phyloP scores from a whole-genome alignment of 305 asterid genomes.

The Rubia peregrina region DNA sequence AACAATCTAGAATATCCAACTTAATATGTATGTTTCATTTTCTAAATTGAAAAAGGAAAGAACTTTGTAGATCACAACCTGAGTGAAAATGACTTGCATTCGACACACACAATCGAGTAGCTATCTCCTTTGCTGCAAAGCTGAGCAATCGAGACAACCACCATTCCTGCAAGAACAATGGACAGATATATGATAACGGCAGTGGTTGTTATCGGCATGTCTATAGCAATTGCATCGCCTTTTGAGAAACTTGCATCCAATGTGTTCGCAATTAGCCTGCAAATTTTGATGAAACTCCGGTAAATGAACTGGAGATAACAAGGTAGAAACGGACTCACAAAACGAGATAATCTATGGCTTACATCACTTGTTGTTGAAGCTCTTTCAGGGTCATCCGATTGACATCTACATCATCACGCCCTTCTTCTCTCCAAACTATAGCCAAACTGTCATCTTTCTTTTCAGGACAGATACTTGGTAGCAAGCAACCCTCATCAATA shows the following conservation, averaged over 20 bases:
- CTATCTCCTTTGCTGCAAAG: slow-evolving; percentile 89
- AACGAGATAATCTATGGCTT: slow-evolving; percentile 31
- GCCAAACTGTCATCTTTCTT: slow-evolving; percentile 60
- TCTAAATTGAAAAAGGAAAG: background rate
- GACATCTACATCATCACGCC: slow-evolving; percentile 42
- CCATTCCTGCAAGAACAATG: slow-evolving; percentile 65
- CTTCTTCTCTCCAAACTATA: slow-evolving; percentile 87
- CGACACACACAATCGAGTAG: slow-evolving; percentile 70
- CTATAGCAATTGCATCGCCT: slow-evolving; percentile 90
- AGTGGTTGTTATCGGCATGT: slow-evolving; percentile 87
- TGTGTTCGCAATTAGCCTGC: slow-evolving; percentile 91
- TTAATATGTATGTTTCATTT: background rate
- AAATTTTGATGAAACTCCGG: background rate
- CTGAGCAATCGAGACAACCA: slow-evolving; percentile 94
- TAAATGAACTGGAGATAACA: background rate
- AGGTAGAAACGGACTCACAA: slow-evolving; percentile 5
- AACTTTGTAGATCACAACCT: slow-evolving; percentile 34
- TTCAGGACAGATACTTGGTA: slow-evolving; percentile 36
- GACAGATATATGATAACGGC: slow-evolving; percentile 85
- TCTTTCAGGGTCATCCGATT: slow-evolving; percentile 50
- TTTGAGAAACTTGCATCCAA: slow-evolving; percentile 52
- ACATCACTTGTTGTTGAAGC: slow-evolving; percentile 91
- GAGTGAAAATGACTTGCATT: slow-evolving; percentile 84
- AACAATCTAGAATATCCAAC: background rate
- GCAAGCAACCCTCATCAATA: slow-evolving; percentile 82